Base-by-base conservation (phyloP, 257 asterid genomes). In the Nicotiana undulata region DNA sequence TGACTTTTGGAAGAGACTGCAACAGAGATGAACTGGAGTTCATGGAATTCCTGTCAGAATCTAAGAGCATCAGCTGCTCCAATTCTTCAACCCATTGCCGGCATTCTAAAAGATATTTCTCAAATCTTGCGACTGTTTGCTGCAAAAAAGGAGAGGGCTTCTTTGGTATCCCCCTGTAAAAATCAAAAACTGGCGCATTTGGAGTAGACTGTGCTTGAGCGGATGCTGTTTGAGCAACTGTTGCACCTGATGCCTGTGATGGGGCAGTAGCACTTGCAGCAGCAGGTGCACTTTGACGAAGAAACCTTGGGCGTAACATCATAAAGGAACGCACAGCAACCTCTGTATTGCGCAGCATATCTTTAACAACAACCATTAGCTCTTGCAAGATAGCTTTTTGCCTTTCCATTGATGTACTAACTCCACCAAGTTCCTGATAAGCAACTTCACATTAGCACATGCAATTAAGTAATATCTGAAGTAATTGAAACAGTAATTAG, bases 41-140 rank as follows among this genome's bases (percentile, higher is more conserved):
- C 67, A 81, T 75, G 77, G 91, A 86, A 77, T 90, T 89, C 85
- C 84, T 89, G 79, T 89, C 95, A 81, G 96, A 83, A 85, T 89
- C 93, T 67, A 90, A 85, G 24, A 89, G 86, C 79, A 93, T 84
- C 89, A 96, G 81, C 86, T 94, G 99, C 90, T 96, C 99, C 85
- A 94, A 85, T 87, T 92, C 98, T 87, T 92, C 98, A 81, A 94
- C 85, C 98, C 98, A 92, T 87, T 94, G 98, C 56, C 88, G 93
- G 84, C 98, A 96, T 83, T 92, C 97, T 7, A 86, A 85, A 67
- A 94, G 90, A 87, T 92, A 88, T 87, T 89, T 94, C 94, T 96
- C 98, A 87, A 96, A 96, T 89, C 99, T 88, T 75, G 90, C 88
- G 84, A 96, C 87, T 59, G 99, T 94, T 86, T 96, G 96, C 80